Percentiles rank a stretch among this genome's conserved stretches.
phyloP scores from a whole-genome alignment of 371 early-diverging fungal species.

The Mortierella sp. region DNA sequence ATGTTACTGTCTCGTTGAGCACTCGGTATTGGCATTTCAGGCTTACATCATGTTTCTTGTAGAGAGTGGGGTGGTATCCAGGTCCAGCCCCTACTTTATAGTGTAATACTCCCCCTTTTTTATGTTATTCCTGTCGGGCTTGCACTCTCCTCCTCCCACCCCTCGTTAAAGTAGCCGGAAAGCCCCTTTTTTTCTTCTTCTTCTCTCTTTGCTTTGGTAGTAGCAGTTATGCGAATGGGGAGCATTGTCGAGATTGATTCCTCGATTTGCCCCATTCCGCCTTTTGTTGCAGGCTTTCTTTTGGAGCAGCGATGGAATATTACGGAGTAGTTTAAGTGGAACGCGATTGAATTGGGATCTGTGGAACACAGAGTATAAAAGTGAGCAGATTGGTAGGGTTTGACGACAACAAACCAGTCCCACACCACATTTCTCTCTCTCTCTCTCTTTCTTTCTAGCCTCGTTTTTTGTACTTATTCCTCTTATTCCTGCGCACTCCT shows the following conservation, averaged over 20 bases:
- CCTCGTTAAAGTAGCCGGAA: not conserved
- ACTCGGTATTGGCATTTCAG: not conserved
- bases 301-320: not conserved
- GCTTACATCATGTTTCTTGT: not conserved
- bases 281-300: not conserved
- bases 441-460: no score
- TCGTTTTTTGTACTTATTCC: no score
- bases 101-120: not conserved
- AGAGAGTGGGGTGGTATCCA: not conserved
- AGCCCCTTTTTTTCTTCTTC: not conserved
- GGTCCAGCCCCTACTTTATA: not conserved
- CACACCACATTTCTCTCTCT: not conserved
- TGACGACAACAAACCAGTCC: not conserved
- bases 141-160: not conserved
- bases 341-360: not conserved
- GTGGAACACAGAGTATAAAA: not conserved
- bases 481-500: no score
- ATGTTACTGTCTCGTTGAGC: not conserved
- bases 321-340: no score
- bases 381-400: not conserved
- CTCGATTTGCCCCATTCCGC: not conserved
- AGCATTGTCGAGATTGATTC: not conserved
- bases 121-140: no score
- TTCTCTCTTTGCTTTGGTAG: not conserved
- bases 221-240: not conserved